phyloP scores from a whole-genome alignment of 305 asterid genomes.

The Fraxinus velutina region DNA sequence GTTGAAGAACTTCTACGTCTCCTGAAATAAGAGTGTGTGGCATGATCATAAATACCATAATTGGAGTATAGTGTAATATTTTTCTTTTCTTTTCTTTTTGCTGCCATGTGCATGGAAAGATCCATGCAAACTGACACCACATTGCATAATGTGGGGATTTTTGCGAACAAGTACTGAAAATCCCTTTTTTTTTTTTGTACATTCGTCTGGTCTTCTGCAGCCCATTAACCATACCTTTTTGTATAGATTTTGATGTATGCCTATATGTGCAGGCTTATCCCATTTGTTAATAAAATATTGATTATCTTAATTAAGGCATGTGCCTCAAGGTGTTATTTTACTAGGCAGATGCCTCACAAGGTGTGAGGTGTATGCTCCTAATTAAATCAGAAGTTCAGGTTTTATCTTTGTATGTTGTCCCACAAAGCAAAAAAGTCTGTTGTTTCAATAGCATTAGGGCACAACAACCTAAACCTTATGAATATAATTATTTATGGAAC shows the following conservation, averaged over 20 bases:
- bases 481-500: background rate
- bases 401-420: background rate
- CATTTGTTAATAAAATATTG: background rate
- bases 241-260: background rate
- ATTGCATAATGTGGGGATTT: background rate
- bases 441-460: background rate
- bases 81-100: background rate
- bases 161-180: background rate
- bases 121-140: background rate
- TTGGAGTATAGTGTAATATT: background rate
- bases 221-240: background rate
- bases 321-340: background rate
- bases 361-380: background rate
- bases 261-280: background rate
- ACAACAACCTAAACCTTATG: background rate
- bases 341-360: background rate
- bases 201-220: background rate
- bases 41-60: background rate
- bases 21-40: background rate
- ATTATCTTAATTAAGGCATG: background rate
- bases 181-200: background rate
- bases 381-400: background rate
- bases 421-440: background rate
- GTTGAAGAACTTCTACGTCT: conserved; percentile 18
- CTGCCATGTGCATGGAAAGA: background rate